Evolutionary conservation across 2,329 filamentous ascomycete genomes (phyloP).

Genomic region (Sarocladium oryzae): DNA sequence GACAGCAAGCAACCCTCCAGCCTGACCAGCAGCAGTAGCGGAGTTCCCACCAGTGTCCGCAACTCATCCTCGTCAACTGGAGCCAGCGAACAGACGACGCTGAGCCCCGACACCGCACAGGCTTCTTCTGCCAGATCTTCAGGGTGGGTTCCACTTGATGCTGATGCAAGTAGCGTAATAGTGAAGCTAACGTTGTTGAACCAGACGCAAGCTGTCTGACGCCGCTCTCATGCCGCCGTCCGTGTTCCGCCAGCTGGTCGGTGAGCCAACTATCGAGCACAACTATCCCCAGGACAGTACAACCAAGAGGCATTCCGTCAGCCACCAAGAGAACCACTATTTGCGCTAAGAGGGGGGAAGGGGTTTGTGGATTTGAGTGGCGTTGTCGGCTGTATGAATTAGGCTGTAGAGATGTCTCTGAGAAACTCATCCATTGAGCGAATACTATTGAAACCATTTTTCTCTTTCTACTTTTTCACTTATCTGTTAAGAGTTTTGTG

Average conservation of each 20-base stretch:
- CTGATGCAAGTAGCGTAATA: too few species aligned
- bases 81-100: background rate
- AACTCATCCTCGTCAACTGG: background rate
- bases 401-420: constrained; percentile 1
- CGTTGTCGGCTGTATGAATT: background rate
- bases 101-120: background rate
- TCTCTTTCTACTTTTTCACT: too few species aligned
- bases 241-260: constrained; percentile 17
- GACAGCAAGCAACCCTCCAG: background rate
- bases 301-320: constrained; percentile 21
- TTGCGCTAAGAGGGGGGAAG: constrained; percentile 13
- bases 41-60: background rate
- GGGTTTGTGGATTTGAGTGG: background rate
- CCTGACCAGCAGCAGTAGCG: background rate
- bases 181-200: too few species aligned
- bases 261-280: constrained; percentile 23
- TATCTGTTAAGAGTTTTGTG: too few species aligned
- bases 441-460: too few species aligned
- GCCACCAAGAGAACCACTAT: constrained; percentile 25
- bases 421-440: background rate
- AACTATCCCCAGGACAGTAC: constrained; percentile 24
- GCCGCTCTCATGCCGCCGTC: constrained; percentile 22
- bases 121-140: background rate
- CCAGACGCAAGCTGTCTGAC: constrained; percentile 11
- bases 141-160: background rate